phyloP scores from a whole-genome alignment of 2,329 filamentous ascomycete species.

The Fusarium nodosum region DNA sequence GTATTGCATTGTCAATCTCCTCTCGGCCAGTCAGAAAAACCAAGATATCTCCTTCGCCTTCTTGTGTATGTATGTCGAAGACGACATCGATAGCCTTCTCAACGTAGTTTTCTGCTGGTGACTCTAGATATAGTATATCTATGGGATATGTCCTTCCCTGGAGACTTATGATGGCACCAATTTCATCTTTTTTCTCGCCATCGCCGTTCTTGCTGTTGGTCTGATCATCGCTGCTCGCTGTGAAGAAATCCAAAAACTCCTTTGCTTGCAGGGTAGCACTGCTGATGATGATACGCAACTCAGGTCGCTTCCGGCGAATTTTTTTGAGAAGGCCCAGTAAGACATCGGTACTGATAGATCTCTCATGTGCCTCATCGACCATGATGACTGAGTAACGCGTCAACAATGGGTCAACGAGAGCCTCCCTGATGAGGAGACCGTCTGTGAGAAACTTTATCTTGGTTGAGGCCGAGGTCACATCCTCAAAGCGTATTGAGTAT shows the following conservation, averaged over 20 bases:
- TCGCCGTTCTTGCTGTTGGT: constrained; percentile 45
- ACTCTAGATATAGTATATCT: constrained; percentile 84
- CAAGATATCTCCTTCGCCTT: constrained; percentile 86
- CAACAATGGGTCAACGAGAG: constrained; percentile 90
- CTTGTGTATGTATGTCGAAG: constrained; percentile 86
- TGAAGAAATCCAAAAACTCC: constrained; percentile 85
- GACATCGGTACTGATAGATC: constrained; percentile 92
- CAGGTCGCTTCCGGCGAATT: constrained; percentile 81
- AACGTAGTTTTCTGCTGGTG: constrained; percentile 86
- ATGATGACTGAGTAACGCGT: constrained; percentile 96
- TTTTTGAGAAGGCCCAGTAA: constrained; percentile 92
- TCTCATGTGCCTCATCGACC: constrained; percentile 97
- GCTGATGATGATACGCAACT: constrained; percentile 89
- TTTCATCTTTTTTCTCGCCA: constrained; percentile 50
- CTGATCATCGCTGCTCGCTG: constrained; percentile 56
- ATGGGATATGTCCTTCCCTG: constrained; percentile 92
- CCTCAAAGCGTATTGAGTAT: constrained; percentile 93
- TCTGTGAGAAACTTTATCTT: constrained; percentile 97
- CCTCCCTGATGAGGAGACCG: constrained; percentile 90
- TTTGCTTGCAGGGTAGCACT: constrained; percentile 95
- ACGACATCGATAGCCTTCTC: constrained; percentile 85
- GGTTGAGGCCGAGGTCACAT: constrained; percentile 87
- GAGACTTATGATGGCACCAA: constrained; percentile 77
- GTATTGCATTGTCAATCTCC: constrained; percentile 88
- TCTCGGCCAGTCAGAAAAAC: constrained; percentile 94